Evolutionary conservation across 2,329 filamentous ascomycete species (phyloP).

Genomic region (Trichoderma endophyticum): DNA sequence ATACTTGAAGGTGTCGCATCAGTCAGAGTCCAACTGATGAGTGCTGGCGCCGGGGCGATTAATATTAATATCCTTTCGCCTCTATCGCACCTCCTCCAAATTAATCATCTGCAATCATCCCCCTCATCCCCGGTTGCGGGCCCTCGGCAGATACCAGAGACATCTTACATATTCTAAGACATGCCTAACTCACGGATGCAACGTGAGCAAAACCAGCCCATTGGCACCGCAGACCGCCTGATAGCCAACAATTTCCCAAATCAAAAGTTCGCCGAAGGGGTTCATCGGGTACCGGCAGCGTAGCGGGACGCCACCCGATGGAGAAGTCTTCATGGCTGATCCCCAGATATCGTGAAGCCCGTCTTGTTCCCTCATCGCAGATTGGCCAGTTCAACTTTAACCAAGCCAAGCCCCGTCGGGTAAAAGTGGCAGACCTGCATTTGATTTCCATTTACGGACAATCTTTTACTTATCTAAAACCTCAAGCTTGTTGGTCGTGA

Average conservation of each 20-base stretch:
- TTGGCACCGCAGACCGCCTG: background rate
- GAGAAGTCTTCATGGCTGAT: background rate
- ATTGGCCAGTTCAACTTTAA: background rate
- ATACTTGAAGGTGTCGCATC: background rate
- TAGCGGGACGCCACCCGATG: background rate
- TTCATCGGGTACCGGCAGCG: slow-evolving; percentile 6
- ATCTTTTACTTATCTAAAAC: slow-evolving; percentile 1
- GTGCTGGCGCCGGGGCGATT: background rate
- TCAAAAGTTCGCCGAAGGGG: slow-evolving; percentile 13
- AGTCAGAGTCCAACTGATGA: background rate
- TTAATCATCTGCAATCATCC: background rate
- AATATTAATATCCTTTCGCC: background rate
- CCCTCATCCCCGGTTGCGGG: background rate
- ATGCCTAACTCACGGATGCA: background rate
- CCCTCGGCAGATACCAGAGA: background rate
- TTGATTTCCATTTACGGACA: background rate
- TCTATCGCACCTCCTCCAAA: background rate
- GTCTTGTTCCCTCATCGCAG: background rate
- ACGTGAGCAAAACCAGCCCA: background rate
- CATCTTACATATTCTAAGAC: background rate
- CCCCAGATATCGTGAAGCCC: background rate
- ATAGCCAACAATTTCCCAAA: background rate
- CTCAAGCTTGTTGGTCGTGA: background rate
- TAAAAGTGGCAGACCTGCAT: slow-evolving; percentile 13
- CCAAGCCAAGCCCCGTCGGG: background rate